These are phyloP conservation scores for Magnolia changhungtana DNA, from an alignment of 164 flowering plant species.

Conservation along the genomic window DNA sequence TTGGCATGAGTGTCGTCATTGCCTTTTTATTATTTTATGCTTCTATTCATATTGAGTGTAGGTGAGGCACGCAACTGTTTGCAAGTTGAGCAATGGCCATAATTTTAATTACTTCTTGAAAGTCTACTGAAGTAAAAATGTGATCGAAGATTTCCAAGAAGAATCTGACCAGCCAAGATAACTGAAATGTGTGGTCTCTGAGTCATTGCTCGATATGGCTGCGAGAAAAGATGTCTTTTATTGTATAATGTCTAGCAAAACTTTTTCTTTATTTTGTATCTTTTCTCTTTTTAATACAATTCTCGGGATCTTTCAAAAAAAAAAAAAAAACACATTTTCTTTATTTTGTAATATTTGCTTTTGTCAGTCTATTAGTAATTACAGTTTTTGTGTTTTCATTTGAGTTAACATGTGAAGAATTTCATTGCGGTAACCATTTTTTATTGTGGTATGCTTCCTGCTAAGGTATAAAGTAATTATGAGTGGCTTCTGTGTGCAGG, in stretches of 20 bases:
- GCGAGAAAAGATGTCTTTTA: no score
- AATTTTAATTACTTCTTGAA: no score
- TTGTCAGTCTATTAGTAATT: not conserved
- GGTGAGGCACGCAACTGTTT: no score
- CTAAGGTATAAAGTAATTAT: not conserved
- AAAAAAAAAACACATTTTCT: not conserved
- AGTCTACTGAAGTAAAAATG: not conserved
- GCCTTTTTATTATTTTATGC: no score
- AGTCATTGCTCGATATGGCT: not conserved
- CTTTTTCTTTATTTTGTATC: not conserved
- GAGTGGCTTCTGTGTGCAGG: conserved; percentile 11
- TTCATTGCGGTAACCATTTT: not conserved
- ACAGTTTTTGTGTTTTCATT: not conserved
- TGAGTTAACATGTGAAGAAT: not conserved
- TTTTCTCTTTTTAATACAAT: no score
- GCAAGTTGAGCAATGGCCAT: no score
- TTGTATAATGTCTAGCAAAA: not conserved
- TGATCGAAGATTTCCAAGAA: not conserved
- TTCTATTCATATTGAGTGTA: no score
- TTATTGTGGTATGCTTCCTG: not conserved
- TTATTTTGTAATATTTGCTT: no score
- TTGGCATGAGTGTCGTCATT: no score
- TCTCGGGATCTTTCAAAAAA: not conserved
- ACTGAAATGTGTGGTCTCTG: not conserved
- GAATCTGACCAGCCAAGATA: not conserved